Conservation (phyloP, 1,284 basidiomycete genomes). For the Neolentinus lepideus region DNA sequence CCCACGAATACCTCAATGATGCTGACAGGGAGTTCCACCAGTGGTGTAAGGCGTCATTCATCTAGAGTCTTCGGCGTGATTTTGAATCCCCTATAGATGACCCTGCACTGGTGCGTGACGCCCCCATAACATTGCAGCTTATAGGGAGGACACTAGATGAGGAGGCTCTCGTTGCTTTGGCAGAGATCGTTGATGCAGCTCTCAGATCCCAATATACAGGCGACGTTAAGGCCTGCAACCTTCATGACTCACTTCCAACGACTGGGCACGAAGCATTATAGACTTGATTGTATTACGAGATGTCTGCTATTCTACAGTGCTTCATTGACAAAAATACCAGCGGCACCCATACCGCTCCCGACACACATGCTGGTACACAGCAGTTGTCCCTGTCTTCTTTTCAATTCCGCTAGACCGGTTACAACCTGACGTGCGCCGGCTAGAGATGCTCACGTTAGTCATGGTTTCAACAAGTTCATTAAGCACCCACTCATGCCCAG, state of each 20-base stretch:
- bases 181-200: constrained; percentile 28
- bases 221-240: too few species aligned
- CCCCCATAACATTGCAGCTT: constrained; percentile 44
- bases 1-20: constrained; percentile 26
- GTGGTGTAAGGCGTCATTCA: constrained; percentile 27
- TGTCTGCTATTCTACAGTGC: background rate
- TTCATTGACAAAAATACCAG: constrained; percentile 78
- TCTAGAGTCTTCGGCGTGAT: background rate
- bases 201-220: constrained; percentile 12
- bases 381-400: constrained; percentile 55
- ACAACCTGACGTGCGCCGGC: constrained; percentile 83
- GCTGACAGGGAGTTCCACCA: constrained; percentile 35
- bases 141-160: constrained; percentile 43
- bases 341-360: constrained; percentile 86
- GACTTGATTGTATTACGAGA: background rate
- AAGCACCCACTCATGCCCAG: constrained; percentile 67
- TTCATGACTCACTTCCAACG: too few species aligned
- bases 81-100: constrained; percentile 26
- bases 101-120: constrained; percentile 34
- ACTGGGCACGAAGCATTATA: too few species aligned
- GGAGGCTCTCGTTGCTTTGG: constrained; percentile 39
- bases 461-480: constrained; percentile 6
- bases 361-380: constrained; percentile 87
- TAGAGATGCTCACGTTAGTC: constrained; percentile 16
- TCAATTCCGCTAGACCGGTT: constrained; percentile 76